Base-by-base conservation (phyloP, 208 protist genomes). In the Acanthamoeba sp. region DNA sequence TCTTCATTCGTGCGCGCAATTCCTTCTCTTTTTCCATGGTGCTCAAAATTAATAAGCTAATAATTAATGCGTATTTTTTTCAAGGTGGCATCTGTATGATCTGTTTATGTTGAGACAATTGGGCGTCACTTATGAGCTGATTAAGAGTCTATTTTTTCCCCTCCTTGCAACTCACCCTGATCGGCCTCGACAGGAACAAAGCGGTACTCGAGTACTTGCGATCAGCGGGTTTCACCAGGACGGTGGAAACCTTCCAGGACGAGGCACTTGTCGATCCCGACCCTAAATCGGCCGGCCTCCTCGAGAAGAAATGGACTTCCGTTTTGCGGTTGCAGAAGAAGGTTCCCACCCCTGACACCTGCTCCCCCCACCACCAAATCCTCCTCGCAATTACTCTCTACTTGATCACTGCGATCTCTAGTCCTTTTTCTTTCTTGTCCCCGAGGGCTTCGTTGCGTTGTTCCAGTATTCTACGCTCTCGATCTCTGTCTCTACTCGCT, bases 251-350 rank as follows among this genome's bases (percentile, higher is more conserved):
- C 29, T 89, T 96, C 18, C 45, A 42, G 48, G 45, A 34, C 6
- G 95, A 96, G 89, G 59, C 85, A 12, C 5, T 52, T 2, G 27
- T 96, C 9, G 78, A 80, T 32, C 42, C 45, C 16, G 87, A 73
- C 27, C 20, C 52, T 10, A 96, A 94, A 40, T 93, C 92, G 91
- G 94, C 78, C 42, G 95, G 95, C 66, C 93, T 97, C 27, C 89
- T 97, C 32, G 96, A 97, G 80, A 97, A 97, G 94, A 97, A 97
- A 95, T 97, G 96, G 96, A 97, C 96, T 38, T 97, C 96, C 27
- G 96, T 97, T 24, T 80, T 97, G 29, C 93, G 96, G 66, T 78
- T 97, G 71, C 96, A 97, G 48, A 96, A 96, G 50, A 97, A 97
- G 88, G 95, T 96, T 3, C 62, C 14, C 64, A 2, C 29, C 34